Conservation (phyloP, 192 early-diverging fungal genomes). For the Backusella sp. region DNA sequence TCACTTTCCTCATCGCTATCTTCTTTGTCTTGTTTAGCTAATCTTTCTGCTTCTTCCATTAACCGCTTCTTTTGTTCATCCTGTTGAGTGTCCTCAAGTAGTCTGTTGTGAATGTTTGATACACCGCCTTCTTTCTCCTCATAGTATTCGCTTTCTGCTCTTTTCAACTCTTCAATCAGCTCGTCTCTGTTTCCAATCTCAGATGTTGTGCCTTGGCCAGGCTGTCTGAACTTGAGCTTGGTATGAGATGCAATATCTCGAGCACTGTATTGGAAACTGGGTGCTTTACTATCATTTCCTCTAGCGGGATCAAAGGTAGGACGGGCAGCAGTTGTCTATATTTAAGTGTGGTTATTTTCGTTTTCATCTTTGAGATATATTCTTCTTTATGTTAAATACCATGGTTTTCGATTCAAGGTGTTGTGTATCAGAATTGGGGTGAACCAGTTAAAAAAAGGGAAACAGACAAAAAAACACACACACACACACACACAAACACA, state of each 20-base stretch:
- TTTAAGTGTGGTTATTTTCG: neutral
- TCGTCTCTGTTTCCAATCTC: constrained; percentile 59
- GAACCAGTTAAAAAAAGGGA: neutral
- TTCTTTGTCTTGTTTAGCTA: constrained; percentile 54
- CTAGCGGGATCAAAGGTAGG: constrained; percentile 79
- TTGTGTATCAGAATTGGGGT: neutral
- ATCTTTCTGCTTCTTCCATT: constrained; percentile 47
- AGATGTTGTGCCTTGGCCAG: constrained; percentile 59
- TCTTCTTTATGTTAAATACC: neutral
- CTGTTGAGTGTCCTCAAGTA: constrained; percentile 23
- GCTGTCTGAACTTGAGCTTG: constrained; percentile 72
- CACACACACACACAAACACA: neutral
- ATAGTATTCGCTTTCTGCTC: constrained; percentile 68
- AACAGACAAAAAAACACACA: no score
- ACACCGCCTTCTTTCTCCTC: constrained; percentile 36
- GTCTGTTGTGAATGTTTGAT: constrained; percentile 12
- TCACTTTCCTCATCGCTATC: constrained; percentile 56
- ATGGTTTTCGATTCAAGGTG: neutral
- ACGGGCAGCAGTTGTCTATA: constrained; percentile 63
- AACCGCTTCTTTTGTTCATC: constrained; percentile 32
- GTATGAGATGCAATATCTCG: constrained; percentile 76
- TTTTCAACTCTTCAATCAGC: constrained; percentile 61
- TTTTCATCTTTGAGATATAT: neutral
- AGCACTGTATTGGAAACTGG: constrained; percentile 62
- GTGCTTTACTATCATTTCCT: constrained; percentile 60